These are phyloP conservation scores for Solanum appendiculatum DNA, from an alignment of 257 asterid genomes.

Conservation along the genomic window DNA sequence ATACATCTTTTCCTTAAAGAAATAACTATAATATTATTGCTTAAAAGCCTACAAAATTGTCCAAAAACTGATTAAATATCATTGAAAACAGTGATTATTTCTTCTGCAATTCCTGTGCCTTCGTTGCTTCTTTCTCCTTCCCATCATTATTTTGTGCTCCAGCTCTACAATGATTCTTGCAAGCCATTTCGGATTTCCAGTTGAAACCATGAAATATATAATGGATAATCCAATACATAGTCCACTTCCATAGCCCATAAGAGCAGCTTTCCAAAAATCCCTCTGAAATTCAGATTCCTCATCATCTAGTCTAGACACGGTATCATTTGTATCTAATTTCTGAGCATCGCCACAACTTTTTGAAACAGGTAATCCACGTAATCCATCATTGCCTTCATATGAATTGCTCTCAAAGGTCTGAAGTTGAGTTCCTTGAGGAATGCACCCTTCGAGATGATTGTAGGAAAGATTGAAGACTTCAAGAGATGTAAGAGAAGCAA, in stretches of 20 bases:
- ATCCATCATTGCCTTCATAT: neutral
- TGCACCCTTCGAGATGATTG: neutral
- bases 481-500: neutral
- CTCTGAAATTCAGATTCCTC: neutral
- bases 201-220: neutral
- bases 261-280: neutral
- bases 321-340: too few relatives aligned
- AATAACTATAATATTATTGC: too few relatives aligned
- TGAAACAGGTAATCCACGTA: neutral
- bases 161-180: neutral
- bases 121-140: neutral
- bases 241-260: neutral
- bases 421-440: neutral
- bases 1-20: too few relatives aligned
- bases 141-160: neutral
- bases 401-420: neutral
- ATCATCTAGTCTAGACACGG: neutral
- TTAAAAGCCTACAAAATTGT: too few relatives aligned
- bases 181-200: neutral
- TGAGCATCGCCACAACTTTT: neutral
- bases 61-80: too few relatives aligned
- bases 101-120: neutral
- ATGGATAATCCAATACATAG: neutral
- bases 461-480: neutral
- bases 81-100: neutral